Conservation (phyloP, 2,329 filamentous ascomycete genomes). For the Colletotrichum higginsianum region DNA sequence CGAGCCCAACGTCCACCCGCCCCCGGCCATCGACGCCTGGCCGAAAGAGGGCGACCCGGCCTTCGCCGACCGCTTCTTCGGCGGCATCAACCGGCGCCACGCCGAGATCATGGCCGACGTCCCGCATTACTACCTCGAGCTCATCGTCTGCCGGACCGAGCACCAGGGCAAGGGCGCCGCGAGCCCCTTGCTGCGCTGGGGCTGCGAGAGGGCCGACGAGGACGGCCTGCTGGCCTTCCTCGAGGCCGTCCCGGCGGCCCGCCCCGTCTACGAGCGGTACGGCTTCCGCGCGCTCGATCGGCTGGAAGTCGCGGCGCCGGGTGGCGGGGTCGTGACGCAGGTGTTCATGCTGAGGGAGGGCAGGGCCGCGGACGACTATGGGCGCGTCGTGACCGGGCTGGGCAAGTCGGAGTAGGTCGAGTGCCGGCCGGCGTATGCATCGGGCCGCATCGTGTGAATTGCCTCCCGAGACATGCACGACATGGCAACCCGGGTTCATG, state of each 20-base stretch:
- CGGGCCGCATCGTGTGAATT: no score
- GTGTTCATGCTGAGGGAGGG: constrained; percentile 54
- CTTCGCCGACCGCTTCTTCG: constrained; percentile 59
- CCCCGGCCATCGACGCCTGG: constrained; percentile 50
- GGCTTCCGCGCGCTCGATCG: constrained; percentile 61
- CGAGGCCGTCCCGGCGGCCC: constrained; percentile 65
- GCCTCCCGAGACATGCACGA: no score
- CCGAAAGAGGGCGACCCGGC: constrained; percentile 55
- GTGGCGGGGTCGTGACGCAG: constrained; percentile 48
- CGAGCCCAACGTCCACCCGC: constrained; percentile 45
- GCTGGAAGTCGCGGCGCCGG: constrained; percentile 52
- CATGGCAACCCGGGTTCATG: no score
- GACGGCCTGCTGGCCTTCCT: constrained; percentile 62
- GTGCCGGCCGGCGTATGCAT: no score
- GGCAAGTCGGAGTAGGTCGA: neutral
- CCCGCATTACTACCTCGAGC: constrained; percentile 65
- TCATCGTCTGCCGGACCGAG: constrained; percentile 59
- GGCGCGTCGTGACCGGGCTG: neutral
- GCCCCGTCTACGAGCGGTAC: constrained; percentile 62
- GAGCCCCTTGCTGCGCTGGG: constrained; percentile 62
- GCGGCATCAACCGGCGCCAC: constrained; percentile 53
- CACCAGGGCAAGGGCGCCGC: constrained; percentile 64
- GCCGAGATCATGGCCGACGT: constrained; percentile 55
- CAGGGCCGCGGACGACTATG: constrained; percentile 13
- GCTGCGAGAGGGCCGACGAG: constrained; percentile 60